Conservation (phyloP, 805 yeast genomes). For the Kodamaea kaohsiungensis region DNA sequence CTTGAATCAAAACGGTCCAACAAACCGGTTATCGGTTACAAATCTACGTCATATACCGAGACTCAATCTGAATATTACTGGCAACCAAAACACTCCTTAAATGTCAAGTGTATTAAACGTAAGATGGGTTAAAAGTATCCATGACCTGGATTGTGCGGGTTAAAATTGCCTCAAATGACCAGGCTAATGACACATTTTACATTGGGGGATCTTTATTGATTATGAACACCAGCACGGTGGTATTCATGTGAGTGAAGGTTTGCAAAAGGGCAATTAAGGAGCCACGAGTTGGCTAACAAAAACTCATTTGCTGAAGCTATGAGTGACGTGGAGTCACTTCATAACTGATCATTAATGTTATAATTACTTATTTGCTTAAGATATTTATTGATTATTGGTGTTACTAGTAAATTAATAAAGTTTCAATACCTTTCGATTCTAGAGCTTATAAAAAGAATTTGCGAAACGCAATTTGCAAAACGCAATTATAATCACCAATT, state of each 20-base stretch:
- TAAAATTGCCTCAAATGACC: background rate
- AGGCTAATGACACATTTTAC: background rate
- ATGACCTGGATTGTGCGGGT: background rate
- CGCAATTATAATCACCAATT: no score
- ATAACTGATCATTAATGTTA: no score
- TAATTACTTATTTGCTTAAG: no score
- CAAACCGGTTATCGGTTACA: no score
- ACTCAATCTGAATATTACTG: background rate
- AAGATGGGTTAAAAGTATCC: background rate
- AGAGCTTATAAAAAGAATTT: no score
- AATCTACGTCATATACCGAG: background rate
- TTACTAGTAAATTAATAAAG: no score
- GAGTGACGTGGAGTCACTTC: no score
- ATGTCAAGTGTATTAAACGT: background rate
- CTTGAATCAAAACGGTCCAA: no score
- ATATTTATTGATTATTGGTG: no score
- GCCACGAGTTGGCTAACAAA: background rate
- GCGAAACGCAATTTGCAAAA: no score
- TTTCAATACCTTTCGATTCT: no score
- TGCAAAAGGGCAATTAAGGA: background rate
- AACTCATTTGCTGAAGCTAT: no score
- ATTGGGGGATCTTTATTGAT: background rate
- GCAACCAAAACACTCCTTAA: background rate
- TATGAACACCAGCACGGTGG: background rate
- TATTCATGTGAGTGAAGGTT: background rate